Conservation (phyloP, 306 rosid genomes). For the Dalbergia oliveri region DNA sequence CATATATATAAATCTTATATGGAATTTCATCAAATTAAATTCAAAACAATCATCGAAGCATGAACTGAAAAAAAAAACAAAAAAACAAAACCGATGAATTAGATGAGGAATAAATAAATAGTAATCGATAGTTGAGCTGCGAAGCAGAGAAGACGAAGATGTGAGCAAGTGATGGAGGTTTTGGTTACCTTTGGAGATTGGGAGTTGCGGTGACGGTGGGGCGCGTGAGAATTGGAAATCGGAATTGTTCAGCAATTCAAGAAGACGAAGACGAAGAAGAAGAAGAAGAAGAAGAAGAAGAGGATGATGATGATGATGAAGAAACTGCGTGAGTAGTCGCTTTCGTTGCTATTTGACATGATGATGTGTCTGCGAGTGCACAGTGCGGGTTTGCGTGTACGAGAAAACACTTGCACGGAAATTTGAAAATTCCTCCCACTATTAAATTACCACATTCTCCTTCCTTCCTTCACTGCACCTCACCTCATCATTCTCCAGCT, state of each 20-base stretch:
- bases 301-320: not conserved
- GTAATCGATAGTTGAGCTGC: constrained; percentile 9
- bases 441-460: not conserved
- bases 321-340: constrained; percentile 26
- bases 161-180: not conserved
- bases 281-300: constrained; percentile 32
- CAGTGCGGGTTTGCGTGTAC: constrained; percentile 50
- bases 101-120: not conserved
- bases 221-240: constrained; percentile 38
- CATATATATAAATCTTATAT: not conserved
- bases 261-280: constrained; percentile 38
- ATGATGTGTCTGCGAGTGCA: not conserved
- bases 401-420: constrained; percentile 49
- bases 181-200: constrained; percentile 29
- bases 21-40: constrained; percentile 4
- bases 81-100: not conserved
- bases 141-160: not conserved
- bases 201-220: constrained; percentile 23
- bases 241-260: not conserved
- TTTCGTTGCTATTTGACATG: constrained; percentile 27
- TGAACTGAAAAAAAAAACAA: not conserved
- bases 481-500: not conserved
- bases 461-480: not conserved
- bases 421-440: constrained; percentile 39
- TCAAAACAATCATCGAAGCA: constrained; percentile 1